Percentiles rank a stretch among this genome's conserved stretches.
Conservation (phyloP, 164 flowering plant species). For the Dillenia turbinata region DNA sequence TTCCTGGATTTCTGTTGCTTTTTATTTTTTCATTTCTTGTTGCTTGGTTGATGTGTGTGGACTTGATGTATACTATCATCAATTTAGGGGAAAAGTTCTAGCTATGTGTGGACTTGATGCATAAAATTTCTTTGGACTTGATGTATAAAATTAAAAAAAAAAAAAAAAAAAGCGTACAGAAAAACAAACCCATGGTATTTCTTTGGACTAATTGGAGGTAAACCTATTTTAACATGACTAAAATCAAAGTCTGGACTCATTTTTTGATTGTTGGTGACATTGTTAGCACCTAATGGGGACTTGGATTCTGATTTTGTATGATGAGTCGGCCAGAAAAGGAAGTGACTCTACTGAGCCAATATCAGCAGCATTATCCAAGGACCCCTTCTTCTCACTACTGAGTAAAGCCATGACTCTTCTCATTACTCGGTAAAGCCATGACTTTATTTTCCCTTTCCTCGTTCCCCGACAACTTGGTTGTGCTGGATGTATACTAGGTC, state of each 20-base stretch:
- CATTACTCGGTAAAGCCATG: too few relatives aligned
- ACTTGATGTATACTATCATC: too few relatives aligned
- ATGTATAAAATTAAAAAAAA: too few relatives aligned
- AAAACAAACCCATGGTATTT: not conserved
- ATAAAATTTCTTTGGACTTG: too few relatives aligned
- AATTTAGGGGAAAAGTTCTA: too few relatives aligned
- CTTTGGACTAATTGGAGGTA: not conserved
- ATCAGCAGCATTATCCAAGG: constrained; percentile 14
- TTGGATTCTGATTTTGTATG: constrained; percentile 20
- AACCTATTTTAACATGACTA: not conserved
- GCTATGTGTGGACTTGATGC: too few relatives aligned
- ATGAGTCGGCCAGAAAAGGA: constrained; percentile 27
- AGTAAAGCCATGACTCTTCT: too few relatives aligned
- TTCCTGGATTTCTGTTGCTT: too few relatives aligned
- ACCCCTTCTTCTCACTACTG: not conserved
- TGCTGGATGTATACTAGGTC: not conserved
- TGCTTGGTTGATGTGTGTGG: too few relatives aligned
- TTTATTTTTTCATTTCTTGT: too few relatives aligned
- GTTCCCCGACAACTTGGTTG: not conserved
- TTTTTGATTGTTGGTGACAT: not conserved
- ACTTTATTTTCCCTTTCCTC: not conserved
- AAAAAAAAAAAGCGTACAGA: too few relatives aligned
- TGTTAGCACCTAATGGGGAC: not conserved
- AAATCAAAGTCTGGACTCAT: constrained; percentile 22
- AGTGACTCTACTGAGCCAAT: constrained; percentile 19